Evolutionary conservation across 257 asterid species (phyloP).

Genomic region (Solanum etuberosum): DNA sequence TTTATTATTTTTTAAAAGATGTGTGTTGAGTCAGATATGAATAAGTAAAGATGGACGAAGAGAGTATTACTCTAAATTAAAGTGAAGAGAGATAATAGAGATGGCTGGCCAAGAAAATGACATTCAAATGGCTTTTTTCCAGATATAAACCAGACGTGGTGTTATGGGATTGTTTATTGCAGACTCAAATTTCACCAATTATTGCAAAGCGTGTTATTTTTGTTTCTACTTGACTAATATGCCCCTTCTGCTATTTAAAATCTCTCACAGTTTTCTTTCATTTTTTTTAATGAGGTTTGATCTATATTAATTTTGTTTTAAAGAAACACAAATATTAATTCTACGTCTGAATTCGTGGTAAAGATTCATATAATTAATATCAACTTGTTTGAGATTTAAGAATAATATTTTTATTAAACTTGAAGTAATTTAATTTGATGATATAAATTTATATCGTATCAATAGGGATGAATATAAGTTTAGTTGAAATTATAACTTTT

Average conservation of each 20-base stretch:
- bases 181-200: conserved; percentile 17
- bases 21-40: not conserved
- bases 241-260: not conserved
- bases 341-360: not conserved
- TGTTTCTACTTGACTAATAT: conserved; percentile 1
- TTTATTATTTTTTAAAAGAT: not conserved
- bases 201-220: conserved; percentile 24
- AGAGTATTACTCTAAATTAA: not conserved
- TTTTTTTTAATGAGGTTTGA: not conserved
- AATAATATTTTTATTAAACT: not conserved
- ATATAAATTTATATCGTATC: not conserved
- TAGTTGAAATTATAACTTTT: not conserved
- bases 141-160: conserved; percentile 36
- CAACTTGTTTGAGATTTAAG: not conserved
- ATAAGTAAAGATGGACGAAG: not conserved
- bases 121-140: conserved; percentile 21
- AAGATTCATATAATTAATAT: not conserved
- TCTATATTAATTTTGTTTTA: fast-evolving
- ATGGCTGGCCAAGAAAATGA: conserved; percentile 41
- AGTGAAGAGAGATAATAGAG: conserved; percentile 11
- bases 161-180: conserved; percentile 30
- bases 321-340: not conserved
- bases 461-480: fast-evolving
- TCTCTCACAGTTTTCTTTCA: not conserved
- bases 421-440: not conserved